phyloP scores from a whole-genome alignment of 371 early-diverging fungal genomes.

The Circinella umbellata region DNA sequence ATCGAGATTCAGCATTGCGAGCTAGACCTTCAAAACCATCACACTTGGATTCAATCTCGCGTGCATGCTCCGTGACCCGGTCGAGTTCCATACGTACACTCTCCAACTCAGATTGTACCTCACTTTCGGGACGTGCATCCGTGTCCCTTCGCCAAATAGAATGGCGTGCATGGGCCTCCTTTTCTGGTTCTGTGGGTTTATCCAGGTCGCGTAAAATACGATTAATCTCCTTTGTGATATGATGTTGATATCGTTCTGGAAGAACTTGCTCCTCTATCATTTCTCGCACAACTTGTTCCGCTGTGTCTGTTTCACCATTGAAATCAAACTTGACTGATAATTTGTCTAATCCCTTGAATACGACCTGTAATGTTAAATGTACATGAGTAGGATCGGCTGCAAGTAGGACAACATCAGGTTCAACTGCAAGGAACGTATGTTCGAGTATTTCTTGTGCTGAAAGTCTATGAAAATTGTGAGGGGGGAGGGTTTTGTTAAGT shows the following conservation, averaged over 20 bases:
- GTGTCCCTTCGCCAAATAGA: slow-evolving; percentile 55
- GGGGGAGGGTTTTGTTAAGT: not conserved
- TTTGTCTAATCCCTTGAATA: slow-evolving; percentile 84
- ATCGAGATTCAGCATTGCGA: slow-evolving; percentile 38
- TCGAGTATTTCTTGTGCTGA: slow-evolving; percentile 82
- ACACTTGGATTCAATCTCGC: slow-evolving; percentile 41
- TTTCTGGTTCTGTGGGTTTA: slow-evolving; percentile 49
- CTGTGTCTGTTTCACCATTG: slow-evolving; percentile 88
- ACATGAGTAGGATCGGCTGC: slow-evolving; percentile 65
- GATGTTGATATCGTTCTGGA: slow-evolving; percentile 74
- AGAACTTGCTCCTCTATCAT: slow-evolving; percentile 90
- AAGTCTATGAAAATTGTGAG: slow-evolving; percentile 40
- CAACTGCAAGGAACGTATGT: slow-evolving; percentile 82
- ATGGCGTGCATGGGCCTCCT: slow-evolving; percentile 42
- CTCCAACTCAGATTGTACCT: slow-evolving; percentile 42
- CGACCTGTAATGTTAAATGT: slow-evolving; percentile 82
- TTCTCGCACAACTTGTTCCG: slow-evolving; percentile 91
- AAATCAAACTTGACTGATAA: slow-evolving; percentile 91
- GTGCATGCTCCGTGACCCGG: slow-evolving; percentile 30
- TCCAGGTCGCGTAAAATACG: slow-evolving; percentile 79
- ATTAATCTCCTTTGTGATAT: slow-evolving; percentile 88
- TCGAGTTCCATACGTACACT: slow-evolving; percentile 33
- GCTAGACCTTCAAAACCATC: slow-evolving; percentile 35
- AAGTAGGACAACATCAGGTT: slow-evolving; percentile 72
- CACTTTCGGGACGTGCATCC: slow-evolving; percentile 33